A percentile compares a stretch with the other conserved stretches of the same genome.
Evolutionary conservation across 108 stramenopile species (phyloP).

Genomic region (Fragilaria radians): DNA sequence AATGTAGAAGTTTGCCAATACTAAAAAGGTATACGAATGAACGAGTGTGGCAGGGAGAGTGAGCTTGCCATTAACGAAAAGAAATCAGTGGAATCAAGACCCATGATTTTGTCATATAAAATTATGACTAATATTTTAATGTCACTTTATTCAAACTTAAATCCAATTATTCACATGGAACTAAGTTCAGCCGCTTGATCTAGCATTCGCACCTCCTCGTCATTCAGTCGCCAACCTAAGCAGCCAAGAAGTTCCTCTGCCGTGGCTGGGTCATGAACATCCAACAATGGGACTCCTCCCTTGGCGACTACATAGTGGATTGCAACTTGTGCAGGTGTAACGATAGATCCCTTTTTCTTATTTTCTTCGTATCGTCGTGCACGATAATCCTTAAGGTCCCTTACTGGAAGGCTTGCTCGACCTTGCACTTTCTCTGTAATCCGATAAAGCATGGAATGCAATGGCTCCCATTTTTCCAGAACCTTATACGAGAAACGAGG

Average conservation of each 20-base stretch:
- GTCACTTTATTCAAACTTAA: too few relatives aligned
- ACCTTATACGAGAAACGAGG: constrained; percentile 49
- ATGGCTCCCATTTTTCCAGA: constrained; percentile 60
- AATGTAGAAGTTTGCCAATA: too few relatives aligned
- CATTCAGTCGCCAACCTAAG: constrained; percentile 72
- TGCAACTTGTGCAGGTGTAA: constrained; percentile 79
- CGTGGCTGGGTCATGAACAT: constrained; percentile 54
- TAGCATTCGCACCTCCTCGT: constrained; percentile 73
- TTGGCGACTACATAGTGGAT: constrained; percentile 81
- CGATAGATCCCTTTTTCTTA: neutral
- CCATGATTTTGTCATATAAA: too few relatives aligned
- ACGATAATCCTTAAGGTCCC: constrained; percentile 15
- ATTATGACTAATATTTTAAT: too few relatives aligned
- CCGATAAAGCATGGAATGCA: constrained; percentile 52
- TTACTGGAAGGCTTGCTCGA: constrained; percentile 30
- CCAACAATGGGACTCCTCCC: constrained; percentile 74
- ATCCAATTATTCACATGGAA: neutral
- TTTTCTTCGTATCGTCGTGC: neutral
- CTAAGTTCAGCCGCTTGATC: constrained; percentile 45
- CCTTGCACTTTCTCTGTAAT: constrained; percentile 50
- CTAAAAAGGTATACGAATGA: too few relatives aligned
- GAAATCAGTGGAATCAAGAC: too few relatives aligned
- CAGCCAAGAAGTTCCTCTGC: constrained; percentile 77
- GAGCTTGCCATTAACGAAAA: too few relatives aligned
- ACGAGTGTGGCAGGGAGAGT: too few relatives aligned